Evolutionary conservation across 2,329 filamentous ascomycete species (phyloP), one percentile per base, ranked within the genome.

Genomic region (Camillea tinctor): DNA sequence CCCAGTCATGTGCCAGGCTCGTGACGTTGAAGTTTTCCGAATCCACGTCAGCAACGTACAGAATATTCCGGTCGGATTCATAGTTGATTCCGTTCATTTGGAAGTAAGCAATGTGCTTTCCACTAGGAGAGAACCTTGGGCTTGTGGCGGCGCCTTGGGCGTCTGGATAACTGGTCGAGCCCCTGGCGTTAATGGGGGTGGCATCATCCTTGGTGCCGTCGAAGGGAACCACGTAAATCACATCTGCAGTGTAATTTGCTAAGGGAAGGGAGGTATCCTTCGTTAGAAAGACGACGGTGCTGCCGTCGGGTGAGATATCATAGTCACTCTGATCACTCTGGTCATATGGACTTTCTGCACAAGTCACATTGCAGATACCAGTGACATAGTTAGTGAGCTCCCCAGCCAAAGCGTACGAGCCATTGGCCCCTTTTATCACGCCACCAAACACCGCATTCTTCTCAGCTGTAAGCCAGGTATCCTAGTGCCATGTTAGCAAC

Each of bases 401-500:
- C 22, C 72, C 72, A 22, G 68, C 64, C 53, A 74, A 67, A 5
- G 60, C 44, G 55, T 73, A 73, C 11, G 70, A 66, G 55, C 68
- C 69, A 20, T 68, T 58, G 26, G 56, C 55, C 8, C 53, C 58
- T 58, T 71, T 74, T 30, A 88, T 68, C n/a, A 79, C 79, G 49
- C 84, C 84, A 1, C 86, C 82, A 72, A 85, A 89, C 48, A 89
- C 77, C 23, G 83, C 78, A 61, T 87, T 85, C 64, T 81, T 84
- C 64, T 85, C 76, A 1, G 81, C 76, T 0, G 79, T 81, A 17
- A 85, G 75, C 68, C 81, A 88, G 50, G 76, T 76, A 64, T 87
- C 84, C 69, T 70, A 20, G 48, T 9, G 24, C 17, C 24, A 21
- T 52, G 20, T 66, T 55, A 68, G 61, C 55, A 51, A 20, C 20